These are phyloP conservation scores for Nigrospora osmanthi DNA, from an alignment of 2,329 filamentous ascomycete species.

Conservation along the genomic window DNA sequence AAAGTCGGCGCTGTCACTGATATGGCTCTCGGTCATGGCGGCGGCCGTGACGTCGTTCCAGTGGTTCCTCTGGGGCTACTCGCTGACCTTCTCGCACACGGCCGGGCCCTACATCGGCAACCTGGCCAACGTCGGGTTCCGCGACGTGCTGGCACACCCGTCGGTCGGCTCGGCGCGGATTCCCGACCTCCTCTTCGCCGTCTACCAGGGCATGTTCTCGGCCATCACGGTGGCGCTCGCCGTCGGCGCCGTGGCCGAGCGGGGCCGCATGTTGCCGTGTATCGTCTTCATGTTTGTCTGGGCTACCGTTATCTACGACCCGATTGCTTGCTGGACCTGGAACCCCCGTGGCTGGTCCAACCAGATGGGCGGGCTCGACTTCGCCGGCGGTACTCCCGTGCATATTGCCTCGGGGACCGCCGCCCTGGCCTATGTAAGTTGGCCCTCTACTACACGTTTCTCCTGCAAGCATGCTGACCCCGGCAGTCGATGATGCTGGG, in stretches of 20 bases:
- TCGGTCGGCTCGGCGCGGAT: constrained; percentile 67
- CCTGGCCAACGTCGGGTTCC: constrained; percentile 72
- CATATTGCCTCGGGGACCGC: constrained; percentile 80
- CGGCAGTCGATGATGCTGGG: constrained; percentile 71
- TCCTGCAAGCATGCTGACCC: constrained; percentile 5
- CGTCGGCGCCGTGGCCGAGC: constrained; percentile 77
- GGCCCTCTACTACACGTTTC: neutral
- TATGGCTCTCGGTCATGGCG: constrained; percentile 87
- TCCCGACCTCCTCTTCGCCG: constrained; percentile 76
- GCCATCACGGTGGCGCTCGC: constrained; percentile 80
- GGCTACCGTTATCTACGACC: constrained; percentile 84
- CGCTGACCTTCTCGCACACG: constrained; percentile 71
- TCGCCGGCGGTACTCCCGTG: constrained; percentile 83
- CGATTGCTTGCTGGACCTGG: constrained; percentile 94
- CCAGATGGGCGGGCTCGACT: constrained; percentile 75
- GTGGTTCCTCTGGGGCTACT: constrained; percentile 94
- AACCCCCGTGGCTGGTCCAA: constrained; percentile 75
- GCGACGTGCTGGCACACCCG: constrained; percentile 64
- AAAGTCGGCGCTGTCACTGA: constrained; percentile 82
- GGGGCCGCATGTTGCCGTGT: constrained; percentile 80
- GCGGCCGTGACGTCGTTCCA: constrained; percentile 79
- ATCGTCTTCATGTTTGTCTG: constrained; percentile 92
- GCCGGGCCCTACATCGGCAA: constrained; percentile 72
- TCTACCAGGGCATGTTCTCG: constrained; percentile 87
- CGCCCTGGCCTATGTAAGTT: constrained; percentile 59